Evolutionary conservation across 192 early-diverging fungal species (phyloP).

Genomic region (Lunasporangiospora selenospora): DNA sequence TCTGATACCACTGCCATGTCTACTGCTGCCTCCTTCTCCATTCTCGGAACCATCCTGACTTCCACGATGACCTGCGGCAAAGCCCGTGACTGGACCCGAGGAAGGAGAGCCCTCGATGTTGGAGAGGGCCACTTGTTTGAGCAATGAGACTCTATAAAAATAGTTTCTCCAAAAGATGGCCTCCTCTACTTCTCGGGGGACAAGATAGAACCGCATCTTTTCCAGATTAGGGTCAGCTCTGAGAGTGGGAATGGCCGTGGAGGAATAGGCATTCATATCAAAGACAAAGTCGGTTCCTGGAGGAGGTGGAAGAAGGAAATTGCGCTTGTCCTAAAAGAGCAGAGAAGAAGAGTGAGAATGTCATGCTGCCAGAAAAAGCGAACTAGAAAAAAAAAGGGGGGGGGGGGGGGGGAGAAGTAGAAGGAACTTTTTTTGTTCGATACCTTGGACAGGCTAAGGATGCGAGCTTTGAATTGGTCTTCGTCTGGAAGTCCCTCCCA

Average conservation of each 20-base stretch:
- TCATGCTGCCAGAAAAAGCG: neutral
- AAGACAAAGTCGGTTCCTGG: slow-evolving; percentile 67
- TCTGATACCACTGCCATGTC: neutral
- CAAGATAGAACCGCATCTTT: slow-evolving; percentile 71
- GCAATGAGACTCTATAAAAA: slow-evolving; percentile 69
- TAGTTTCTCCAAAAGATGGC: slow-evolving; percentile 71
- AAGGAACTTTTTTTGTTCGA: neutral
- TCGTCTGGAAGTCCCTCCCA: slow-evolving; percentile 63
- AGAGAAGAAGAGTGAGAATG: neutral
- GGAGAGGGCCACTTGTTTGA: slow-evolving; percentile 59
- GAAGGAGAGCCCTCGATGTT: slow-evolving; percentile 15
- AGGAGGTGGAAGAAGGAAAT: slow-evolving; percentile 67
- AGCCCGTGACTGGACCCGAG: slow-evolving; percentile 10
- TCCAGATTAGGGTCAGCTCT: slow-evolving; percentile 60
- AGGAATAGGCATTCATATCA: slow-evolving; percentile 62
- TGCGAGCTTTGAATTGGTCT: slow-evolving; percentile 53
- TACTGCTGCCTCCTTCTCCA: slow-evolving; percentile 2
- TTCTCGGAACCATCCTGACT: neutral
- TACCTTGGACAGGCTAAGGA: slow-evolving; percentile 60
- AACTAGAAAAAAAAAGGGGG: neutral
- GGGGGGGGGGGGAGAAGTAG: too few species aligned
- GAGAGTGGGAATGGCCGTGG: slow-evolving; percentile 61
- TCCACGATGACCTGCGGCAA: slow-evolving; percentile 1
- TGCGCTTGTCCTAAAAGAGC: slow-evolving; percentile 59
- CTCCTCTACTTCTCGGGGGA: slow-evolving; percentile 71